phyloP scores from a whole-genome alignment of 495 filamentous ascomycete species.

The Aspergillus egyptiacus region DNA sequence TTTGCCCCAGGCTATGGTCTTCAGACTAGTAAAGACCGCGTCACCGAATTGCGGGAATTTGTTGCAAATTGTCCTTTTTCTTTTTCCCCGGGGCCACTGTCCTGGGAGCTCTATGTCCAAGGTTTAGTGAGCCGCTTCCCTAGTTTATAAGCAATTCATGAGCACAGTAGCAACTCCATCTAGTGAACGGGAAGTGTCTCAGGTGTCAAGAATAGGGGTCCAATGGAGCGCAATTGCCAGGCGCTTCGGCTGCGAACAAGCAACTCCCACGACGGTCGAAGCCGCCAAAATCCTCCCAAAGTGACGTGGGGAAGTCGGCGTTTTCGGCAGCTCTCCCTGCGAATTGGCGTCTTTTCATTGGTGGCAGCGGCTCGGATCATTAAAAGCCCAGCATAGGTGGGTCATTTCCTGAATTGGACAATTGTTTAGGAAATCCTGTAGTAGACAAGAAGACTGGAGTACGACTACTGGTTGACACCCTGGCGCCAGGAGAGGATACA shows the following conservation, averaged over 20 bases:
- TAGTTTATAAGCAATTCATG: conserved; percentile 21
- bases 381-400: conserved; percentile 12
- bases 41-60: background rate
- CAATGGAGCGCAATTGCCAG: conserved; percentile 1
- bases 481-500: too few relatives aligned
- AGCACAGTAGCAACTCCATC: conserved; percentile 15
- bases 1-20: background rate
- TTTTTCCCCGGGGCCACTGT: background rate
- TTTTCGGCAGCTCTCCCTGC: conserved; percentile 28
- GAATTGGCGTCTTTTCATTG: conserved; percentile 27
- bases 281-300: conserved; percentile 16
- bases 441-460: background rate
- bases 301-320: conserved; percentile 36
- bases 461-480: too few relatives aligned
- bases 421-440: conserved; percentile 10
- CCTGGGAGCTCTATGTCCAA: conserved; percentile 4
- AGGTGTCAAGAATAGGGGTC: conserved; percentile 7
- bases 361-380: conserved; percentile 21
- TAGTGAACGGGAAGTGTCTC: background rate
- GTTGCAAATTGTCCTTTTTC: conserved; percentile 1
- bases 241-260: background rate
- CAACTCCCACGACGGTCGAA: background rate
- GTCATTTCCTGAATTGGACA: conserved; percentile 15
- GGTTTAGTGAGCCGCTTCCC: conserved; percentile 23
- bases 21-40: too few relatives aligned